Evolutionary conservation across 345 rosid species (phyloP).

Genomic region (Eucalyptus viminalis): DNA sequence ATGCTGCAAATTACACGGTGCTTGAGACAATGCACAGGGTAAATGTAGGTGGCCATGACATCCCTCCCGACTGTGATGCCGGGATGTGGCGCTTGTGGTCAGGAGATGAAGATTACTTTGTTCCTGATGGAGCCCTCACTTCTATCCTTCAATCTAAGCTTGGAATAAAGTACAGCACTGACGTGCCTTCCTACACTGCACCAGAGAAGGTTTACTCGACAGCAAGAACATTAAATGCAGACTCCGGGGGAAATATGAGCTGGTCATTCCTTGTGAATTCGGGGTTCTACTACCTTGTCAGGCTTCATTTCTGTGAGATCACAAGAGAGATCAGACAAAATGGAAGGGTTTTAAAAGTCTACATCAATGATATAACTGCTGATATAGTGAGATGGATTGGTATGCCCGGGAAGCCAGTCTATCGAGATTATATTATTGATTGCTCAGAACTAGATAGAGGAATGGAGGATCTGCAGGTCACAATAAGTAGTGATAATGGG

Average conservation of each 20-base stretch:
- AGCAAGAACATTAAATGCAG: neutral
- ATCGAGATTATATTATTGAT: neutral
- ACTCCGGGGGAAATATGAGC: neutral
- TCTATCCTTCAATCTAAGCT: neutral
- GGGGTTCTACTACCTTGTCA: constrained; percentile 14
- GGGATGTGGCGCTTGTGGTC: constrained; percentile 10
- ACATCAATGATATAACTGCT: constrained; percentile 4
- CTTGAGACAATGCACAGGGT: constrained; percentile 6
- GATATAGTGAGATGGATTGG: neutral
- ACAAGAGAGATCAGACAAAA: neutral
- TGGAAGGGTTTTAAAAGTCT: constrained; percentile 1
- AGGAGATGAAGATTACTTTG: neutral
- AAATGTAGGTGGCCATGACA: constrained; percentile 3
- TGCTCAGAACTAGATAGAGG: too few species aligned
- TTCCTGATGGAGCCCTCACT: neutral
- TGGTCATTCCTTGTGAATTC: constrained; percentile 17
- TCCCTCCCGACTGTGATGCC: neutral
- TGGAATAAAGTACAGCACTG: neutral
- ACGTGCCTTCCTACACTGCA: constrained; percentile 4
- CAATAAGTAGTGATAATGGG: neutral
- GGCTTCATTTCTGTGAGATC: constrained; percentile 7
- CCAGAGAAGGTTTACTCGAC: constrained; percentile 7
- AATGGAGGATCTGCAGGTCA: neutral
- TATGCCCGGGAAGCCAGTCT: constrained; percentile 1
- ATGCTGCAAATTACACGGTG: neutral